A percentile compares a stretch with the other conserved stretches of the same genome.
These are phyloP conservation scores for Sclerotinia minor DNA, from an alignment of 2,329 filamentous ascomycete species.

Conservation along the genomic window DNA sequence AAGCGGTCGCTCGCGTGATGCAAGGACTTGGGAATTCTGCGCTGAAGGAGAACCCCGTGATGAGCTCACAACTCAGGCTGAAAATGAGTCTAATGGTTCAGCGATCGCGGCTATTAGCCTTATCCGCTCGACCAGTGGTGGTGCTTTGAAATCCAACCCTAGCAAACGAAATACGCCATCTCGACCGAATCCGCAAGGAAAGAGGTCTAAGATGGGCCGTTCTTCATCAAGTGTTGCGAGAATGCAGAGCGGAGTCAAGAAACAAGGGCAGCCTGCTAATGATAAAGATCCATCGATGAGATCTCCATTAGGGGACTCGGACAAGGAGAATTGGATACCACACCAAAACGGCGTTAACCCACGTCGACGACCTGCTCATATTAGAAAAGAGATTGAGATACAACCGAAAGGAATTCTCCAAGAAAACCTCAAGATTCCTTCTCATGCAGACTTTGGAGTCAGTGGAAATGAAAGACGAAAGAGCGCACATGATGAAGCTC, in stretches of 20 bases:
- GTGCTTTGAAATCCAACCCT: constrained; percentile 53
- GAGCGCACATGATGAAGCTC: constrained; percentile 40
- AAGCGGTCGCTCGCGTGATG: constrained; percentile 79
- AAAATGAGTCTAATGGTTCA: constrained; percentile 77
- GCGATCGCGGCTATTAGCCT: constrained; percentile 80
- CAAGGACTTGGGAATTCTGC: constrained; percentile 87
- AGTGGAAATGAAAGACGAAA: constrained; percentile 34
- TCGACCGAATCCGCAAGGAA: constrained; percentile 45
- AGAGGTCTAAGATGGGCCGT: constrained; percentile 63
- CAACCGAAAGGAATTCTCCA: constrained; percentile 35
- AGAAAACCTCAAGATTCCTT: constrained; percentile 35
- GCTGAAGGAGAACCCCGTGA: constrained; percentile 79
- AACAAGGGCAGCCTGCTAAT: constrained; percentile 34
- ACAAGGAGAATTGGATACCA: constrained; percentile 89
- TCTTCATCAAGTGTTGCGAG: constrained; percentile 62
- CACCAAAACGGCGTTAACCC: constrained; percentile 50
- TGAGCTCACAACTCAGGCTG: constrained; percentile 76
- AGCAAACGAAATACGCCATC: constrained; percentile 63
- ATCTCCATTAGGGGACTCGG: constrained; percentile 70
- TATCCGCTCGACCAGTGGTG: constrained; percentile 68
- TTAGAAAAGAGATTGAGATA: constrained; percentile 31
- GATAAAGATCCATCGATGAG: constrained; percentile 45
- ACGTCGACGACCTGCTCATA: constrained; percentile 40
- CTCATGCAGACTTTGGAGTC: constrained; percentile 35
- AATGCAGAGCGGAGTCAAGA: constrained; percentile 51